phyloP scores from a whole-genome alignment of 768 basidiomycete genomes.

The Tricholomella constricta region DNA sequence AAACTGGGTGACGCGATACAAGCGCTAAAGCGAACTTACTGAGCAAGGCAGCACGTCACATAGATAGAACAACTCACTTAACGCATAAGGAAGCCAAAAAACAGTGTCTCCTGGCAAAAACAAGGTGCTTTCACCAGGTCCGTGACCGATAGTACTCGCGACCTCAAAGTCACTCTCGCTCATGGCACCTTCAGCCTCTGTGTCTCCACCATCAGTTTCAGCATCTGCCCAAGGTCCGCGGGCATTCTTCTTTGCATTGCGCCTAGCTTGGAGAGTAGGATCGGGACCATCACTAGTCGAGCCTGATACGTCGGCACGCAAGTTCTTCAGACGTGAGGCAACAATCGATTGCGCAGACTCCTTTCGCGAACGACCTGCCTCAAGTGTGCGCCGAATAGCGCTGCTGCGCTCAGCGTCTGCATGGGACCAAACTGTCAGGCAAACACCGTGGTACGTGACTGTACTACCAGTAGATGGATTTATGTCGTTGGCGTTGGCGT shows the following conservation, averaged over 20 bases:
- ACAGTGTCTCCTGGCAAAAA: conserved; percentile 89
- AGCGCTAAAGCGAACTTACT: conserved; percentile 49
- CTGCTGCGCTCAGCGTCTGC: conserved; percentile 85
- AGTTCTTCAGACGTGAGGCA: conserved; percentile 64
- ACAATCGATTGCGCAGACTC: conserved; percentile 78
- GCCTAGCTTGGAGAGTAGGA: conserved; percentile 58
- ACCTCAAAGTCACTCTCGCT: conserved; percentile 89
- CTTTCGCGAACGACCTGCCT: conserved; percentile 75
- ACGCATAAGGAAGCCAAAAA: conserved; percentile 93
- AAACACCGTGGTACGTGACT: conserved; percentile 86
- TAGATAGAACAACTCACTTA: conserved; percentile 57
- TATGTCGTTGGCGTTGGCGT: conserved; percentile 33
- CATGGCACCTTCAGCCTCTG: conserved; percentile 71
- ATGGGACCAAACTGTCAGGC: conserved; percentile 94
- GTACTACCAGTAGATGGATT: conserved; percentile 41
- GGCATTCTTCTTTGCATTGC: conserved; percentile 55
- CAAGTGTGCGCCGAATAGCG: conserved; percentile 82
- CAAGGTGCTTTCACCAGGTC: conserved; percentile 84
- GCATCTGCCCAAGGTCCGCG: conserved; percentile 72
- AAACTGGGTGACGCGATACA: conserved; percentile 91
- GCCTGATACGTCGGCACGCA: conserved; percentile 56
- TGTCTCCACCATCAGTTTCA: conserved; percentile 77
- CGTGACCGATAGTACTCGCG: conserved; percentile 78
- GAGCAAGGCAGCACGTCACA: conserved; percentile 4
- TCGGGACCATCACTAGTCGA: conserved; percentile 49